phyloP scores from a whole-genome alignment of 1,139 yeast species.

The Suhomyces taliae region DNA sequence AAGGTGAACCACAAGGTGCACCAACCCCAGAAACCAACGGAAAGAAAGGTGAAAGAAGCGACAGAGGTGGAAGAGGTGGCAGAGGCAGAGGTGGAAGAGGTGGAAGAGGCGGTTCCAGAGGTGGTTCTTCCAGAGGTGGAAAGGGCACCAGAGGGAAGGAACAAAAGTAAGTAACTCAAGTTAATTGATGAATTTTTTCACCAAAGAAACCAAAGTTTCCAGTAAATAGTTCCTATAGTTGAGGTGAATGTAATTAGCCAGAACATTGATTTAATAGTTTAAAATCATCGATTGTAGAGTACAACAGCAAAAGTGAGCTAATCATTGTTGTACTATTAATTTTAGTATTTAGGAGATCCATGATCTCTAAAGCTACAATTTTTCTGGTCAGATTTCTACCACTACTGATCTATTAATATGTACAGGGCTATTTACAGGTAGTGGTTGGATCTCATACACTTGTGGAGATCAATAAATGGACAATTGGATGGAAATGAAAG shows the following conservation, averaged over 20 bases:
- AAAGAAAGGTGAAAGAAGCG: conserved; percentile 19
- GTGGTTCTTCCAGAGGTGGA: conserved; percentile 1
- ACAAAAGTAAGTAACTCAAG: background rate
- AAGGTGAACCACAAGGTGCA: conserved; percentile 3
- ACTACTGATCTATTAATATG: background rate
- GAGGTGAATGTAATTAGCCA: no score
- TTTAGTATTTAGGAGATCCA: no score
- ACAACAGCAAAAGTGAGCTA: no score
- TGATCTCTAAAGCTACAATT: no score
- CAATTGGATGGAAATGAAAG: no score
- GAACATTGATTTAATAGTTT: no score
- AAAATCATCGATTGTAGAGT: no score
- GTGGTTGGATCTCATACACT: background rate
- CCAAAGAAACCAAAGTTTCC: no score
- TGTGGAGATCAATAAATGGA: background rate
- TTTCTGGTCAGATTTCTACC: background rate
- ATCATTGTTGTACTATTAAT: no score
- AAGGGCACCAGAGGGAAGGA: conserved; percentile 7
- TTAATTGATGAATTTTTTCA: background rate
- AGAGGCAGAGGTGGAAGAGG: conserved; percentile 29
- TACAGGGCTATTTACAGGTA: background rate
- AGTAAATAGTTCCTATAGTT: no score
- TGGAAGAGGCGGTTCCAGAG: conserved; percentile 15
- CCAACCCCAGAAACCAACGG: background rate
- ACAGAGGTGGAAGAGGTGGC: conserved; percentile 26